Base-by-base conservation (phyloP, 2,329 filamentous ascomycete genomes). In the Exserohilum rostratum region DNA sequence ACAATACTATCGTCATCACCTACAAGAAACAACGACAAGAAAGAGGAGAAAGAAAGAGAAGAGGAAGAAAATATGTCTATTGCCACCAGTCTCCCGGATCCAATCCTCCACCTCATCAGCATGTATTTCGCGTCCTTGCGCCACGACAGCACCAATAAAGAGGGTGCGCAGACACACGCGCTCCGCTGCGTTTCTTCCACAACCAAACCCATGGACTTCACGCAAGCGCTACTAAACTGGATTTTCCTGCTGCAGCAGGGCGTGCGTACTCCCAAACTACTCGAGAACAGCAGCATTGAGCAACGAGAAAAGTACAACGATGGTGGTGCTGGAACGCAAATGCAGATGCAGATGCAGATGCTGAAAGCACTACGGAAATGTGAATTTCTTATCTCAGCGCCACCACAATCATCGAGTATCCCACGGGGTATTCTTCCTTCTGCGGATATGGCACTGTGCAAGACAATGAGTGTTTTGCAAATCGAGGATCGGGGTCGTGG, bases 101-200 rank as follows among this genome's bases (percentile, higher is more conserved):
- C 48, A 12, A 37, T 55, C 17, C 43, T 55, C 11, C 53, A 55
- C 29, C 18, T 55, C 6, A 55, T 55, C n/a, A 47, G 48, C 18
- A 11, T 47, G 37, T 47, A 55, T 33, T 42, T 55, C 27, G 33
- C 48, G 12, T 48, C 53, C 15, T 27, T 48, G 48, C 6, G 43
- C 37, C 35, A 52, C n/a, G n/a, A n/a, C n/a, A n/a, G n/a, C n/a
- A n/a, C n/a, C n/a, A n/a, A n/a, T n/a, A n/a, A n/a, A n/a, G n/a
- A n/a, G n/a, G n/a, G n/a, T n/a, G n/a, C n/a, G n/a, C n/a, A n/a
- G n/a, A n/a, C n/a, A 5, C 53, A 55, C 25, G 40, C 43, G 5
- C 43, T 55, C 5, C 52, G 40, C 22, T 43, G 53, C 27, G 52
- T 55, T n/a, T 52, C 53, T 6, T 52, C 53, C 13, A 27, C 20